Base-by-base conservation (phyloP, 1,284 basidiomycete species). In the Naganishia sp. region DNA sequence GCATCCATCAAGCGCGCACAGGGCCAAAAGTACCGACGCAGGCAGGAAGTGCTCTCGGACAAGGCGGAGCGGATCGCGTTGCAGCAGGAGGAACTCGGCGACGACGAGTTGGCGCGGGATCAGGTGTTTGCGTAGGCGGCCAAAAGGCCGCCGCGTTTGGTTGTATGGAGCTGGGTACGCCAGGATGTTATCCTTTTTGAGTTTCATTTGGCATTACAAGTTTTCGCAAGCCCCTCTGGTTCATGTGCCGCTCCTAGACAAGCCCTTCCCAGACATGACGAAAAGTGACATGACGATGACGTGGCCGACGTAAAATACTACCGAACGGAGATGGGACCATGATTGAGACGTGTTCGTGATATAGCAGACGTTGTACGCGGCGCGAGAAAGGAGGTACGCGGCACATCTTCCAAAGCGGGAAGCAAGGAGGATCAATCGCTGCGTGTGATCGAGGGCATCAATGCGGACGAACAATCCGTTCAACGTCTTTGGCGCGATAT, bases 21-120 rank as follows among this genome's bases (percentile, higher is more conserved):
- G 76, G 93, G 92, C 3, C 82, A 85, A 66, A 90, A 87, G 79
- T 97, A 96, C 79, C 85, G 86, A 65, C 82, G 83, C 62, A 85
- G 93, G 69, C 94, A 94, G 80, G 85, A 88, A 62, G 88, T 86
- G n/a, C 83, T 92, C 75, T 81, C 84, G 69, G 89, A 91, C 69
- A 82, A 84, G 65, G 80, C 82, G 60, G 82, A 82, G 68, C 85
- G 94, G 76, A 87, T 86, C 75, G 87, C 87, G 68, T 79, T 82
- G 69, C 84, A 88, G 69, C 84, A 83, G 62, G 79, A 76, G 57
- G 79, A 80, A 75, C 81, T 85, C 67, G 84, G 83, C 56, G 92
- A 94, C 79, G 88, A 93, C 80, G 87, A 87, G 70, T 80, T 98
- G 73, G 89, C 88, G 43, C 88, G 93, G 65, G 84, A 88, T 53